Evolutionary conservation across 768 basidiomycete genomes (phyloP), one percentile per base, ranked within the genome.

Genomic region (Termitomyces sp.): DNA sequence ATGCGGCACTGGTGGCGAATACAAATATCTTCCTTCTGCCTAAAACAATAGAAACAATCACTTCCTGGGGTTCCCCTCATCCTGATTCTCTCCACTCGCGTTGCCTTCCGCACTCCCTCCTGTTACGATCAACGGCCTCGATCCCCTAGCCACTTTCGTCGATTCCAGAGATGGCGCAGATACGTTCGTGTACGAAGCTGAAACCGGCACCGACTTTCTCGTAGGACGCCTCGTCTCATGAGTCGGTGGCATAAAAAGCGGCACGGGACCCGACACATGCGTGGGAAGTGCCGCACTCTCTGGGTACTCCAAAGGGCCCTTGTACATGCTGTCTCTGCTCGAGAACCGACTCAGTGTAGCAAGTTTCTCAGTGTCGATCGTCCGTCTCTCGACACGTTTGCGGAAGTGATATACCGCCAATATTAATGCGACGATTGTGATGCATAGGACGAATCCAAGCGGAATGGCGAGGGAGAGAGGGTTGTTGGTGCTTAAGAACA

Each of bases 381-480:
- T 53, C 47, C 64, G 58, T 46, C 69, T 64, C 30, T 61, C 50
- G 32, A 56, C 54, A 11, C 65, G 59, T 53, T 66, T 70, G 18
- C 68, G 64, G 30, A 67, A 66, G 45, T 68, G 69, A 10, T 65
- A 66, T 43, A 73, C 52, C 7, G 67, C 66, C 24, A 74, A 59
- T 28, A 60, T 58, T 10, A 63, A 53, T 3, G 72, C 72, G 14
- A 72, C 51, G 7, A 76, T 44, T 6, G 73, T 52, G 40, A 74
- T 66, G 10, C 63, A 68, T 10, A 68, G 66, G 28, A 74, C 63
- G 45, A 70, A 62, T 16, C 73, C 71, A 9, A 75, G 63, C 2
- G 74, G 74, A 22, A 74, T 65, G 8, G 70, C 72, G 54, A 69
- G 68, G 16, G 72, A 71, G 8, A 66, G 70, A 4, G 66, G 59